These are phyloP conservation scores for Penicillium pancosmium DNA, from an alignment of 495 filamentous ascomycete species.

Conservation along the genomic window DNA sequence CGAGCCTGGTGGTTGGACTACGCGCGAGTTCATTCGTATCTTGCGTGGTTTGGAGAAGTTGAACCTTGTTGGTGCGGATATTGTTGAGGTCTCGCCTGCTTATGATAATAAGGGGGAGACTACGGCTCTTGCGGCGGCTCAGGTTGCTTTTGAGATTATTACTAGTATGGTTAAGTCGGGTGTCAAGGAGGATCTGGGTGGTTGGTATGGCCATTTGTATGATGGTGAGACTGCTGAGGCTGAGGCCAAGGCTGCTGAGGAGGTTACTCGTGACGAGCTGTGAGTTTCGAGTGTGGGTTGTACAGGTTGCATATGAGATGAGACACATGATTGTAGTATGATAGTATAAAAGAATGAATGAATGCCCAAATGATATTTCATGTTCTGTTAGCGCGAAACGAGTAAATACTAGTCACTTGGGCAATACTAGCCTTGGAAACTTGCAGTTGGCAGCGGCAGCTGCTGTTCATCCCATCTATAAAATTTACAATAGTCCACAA, in stretches of 20 bases:
- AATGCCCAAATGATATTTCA: neutral
- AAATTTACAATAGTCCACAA: too few species aligned
- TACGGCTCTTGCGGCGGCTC: slow-evolving; percentile 81
- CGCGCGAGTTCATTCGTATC: slow-evolving; percentile 69
- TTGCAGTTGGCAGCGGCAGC: neutral
- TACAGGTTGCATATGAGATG: slow-evolving; percentile 14
- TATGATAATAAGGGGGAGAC: slow-evolving; percentile 85
- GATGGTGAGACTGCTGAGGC: slow-evolving; percentile 20
- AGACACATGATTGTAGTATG: slow-evolving; percentile 17
- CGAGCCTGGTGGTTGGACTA: slow-evolving; percentile 76
- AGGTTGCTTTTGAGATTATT: slow-evolving; percentile 80
- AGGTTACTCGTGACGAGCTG: slow-evolving; percentile 46
- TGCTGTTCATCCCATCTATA: too few species aligned
- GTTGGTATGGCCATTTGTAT: slow-evolving; percentile 46
- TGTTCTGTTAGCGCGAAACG: neutral
- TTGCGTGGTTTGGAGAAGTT: slow-evolving; percentile 68
- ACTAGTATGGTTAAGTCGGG: slow-evolving; percentile 77
- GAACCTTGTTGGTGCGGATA: slow-evolving; percentile 74
- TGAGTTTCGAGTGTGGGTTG: slow-evolving; percentile 15
- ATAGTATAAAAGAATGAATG: slow-evolving; percentile 16
- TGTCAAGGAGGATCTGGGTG: slow-evolving; percentile 46
- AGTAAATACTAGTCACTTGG: neutral
- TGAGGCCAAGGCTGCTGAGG: slow-evolving; percentile 21
- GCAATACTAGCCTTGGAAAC: neutral
- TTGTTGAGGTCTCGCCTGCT: slow-evolving; percentile 85